Evolutionary conservation across 257 asterid genomes (phyloP).

Genomic region (Salvia miltiorrhiza): DNA sequence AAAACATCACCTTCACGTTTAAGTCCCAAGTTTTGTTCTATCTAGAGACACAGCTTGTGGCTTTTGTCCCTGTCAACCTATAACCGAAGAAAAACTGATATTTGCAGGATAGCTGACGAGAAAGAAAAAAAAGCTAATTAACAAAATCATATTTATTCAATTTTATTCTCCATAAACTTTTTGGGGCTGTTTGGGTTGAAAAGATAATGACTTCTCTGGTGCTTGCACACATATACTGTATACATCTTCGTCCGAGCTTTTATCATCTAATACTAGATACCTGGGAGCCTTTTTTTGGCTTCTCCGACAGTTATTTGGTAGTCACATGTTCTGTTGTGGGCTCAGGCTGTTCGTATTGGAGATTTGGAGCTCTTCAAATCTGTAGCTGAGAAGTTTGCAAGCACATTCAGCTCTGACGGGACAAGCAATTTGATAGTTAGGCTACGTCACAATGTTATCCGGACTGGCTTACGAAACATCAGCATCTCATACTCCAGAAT

Average conservation of each 20-base stretch:
- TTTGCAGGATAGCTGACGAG: slow-evolving; percentile 17
- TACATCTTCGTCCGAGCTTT: background rate
- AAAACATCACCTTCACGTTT: background rate
- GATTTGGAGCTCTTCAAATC: slow-evolving; percentile 64
- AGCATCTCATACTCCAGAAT: slow-evolving; percentile 67
- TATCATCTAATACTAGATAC: background rate
- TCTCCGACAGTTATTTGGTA: background rate
- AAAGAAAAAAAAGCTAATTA: slow-evolving; percentile 4
- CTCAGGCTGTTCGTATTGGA: slow-evolving; percentile 77
- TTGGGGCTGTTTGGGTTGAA: background rate
- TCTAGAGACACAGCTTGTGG: background rate
- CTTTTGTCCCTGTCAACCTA: background rate
- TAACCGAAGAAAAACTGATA: background rate
- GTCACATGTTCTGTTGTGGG: slow-evolving; percentile 1
- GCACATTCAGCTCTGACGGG: slow-evolving; percentile 55
- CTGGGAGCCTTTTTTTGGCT: slow-evolving; percentile 3
- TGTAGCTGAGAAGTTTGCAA: slow-evolving; percentile 55
- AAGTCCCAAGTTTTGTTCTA: background rate
- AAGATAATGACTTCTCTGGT: background rate
- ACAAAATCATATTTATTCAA: slow-evolving; percentile 15
- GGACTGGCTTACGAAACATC: slow-evolving; percentile 68
- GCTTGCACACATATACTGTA: background rate
- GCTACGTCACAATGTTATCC: slow-evolving; percentile 69
- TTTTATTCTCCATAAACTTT: background rate
- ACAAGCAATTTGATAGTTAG: slow-evolving; percentile 66